Evolutionary conservation across 2,329 filamentous ascomycete species (phyloP).

Genomic region (Ceratocystis destructans): DNA sequence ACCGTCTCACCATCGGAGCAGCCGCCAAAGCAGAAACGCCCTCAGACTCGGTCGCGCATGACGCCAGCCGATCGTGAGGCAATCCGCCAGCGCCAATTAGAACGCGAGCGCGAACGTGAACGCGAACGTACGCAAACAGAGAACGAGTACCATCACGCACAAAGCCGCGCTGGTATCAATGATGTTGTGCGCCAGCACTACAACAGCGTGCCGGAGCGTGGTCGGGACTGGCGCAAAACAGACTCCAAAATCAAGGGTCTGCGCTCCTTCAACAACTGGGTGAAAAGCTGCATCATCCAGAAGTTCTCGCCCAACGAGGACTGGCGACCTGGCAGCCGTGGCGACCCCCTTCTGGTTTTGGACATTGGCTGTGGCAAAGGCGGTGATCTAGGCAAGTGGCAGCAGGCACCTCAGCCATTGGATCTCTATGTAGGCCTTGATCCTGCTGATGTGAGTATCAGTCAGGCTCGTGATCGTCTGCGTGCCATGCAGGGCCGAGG

Average conservation of each 20-base stretch:
- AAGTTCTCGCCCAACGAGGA: conserved; percentile 82
- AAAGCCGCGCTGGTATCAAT: conserved; percentile 39
- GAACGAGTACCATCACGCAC: not conserved
- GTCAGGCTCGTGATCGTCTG: conserved; percentile 79
- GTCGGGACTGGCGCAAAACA: conserved; percentile 85
- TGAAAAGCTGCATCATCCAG: conserved; percentile 94
- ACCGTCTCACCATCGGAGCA: conserved; percentile 40
- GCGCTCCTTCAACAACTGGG: conserved; percentile 94
- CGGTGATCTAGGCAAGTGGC: conserved; percentile 90
- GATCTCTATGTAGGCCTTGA: conserved; percentile 89
- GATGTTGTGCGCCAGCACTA: conserved; percentile 90
- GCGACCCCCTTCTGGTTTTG: conserved; percentile 58
- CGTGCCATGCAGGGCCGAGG: conserved; percentile 52
- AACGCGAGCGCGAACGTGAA: conserved; percentile 33
- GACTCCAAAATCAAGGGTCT: conserved; percentile 92
- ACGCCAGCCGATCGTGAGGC: conserved; percentile 53
- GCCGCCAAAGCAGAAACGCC: conserved; percentile 55
- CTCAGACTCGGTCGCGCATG: conserved; percentile 52
- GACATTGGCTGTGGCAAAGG: conserved; percentile 97
- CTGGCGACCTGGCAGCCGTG: conserved; percentile 44
- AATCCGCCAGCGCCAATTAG: conserved; percentile 48
- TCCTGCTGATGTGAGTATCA: conserved; percentile 81
- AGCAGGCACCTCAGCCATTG: conserved; percentile 81
- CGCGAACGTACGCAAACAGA: conserved; percentile 27
- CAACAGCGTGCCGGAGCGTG: conserved; percentile 86